Conservation (phyloP, 1,284 basidiomycete genomes). For the Boletus nobilissimus region DNA sequence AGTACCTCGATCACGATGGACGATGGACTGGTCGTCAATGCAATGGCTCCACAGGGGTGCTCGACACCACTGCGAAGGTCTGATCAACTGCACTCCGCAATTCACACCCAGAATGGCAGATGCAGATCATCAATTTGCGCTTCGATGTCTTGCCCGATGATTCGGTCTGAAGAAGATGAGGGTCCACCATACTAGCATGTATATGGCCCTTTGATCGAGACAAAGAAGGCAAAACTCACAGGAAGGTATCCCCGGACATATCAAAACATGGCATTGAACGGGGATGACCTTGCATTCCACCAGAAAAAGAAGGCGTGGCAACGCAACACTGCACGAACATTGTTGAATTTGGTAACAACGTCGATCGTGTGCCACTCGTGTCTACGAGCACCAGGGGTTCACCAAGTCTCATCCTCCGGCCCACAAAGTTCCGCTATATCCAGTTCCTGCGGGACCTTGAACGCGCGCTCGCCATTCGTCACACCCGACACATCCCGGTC, state of each 20-base stretch:
- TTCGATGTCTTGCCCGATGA: not conserved
- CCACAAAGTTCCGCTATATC: slow-evolving; percentile 60
- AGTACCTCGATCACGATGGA: no score
- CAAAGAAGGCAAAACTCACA: no score
- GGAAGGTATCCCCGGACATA: no score
- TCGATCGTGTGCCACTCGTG: not conserved
- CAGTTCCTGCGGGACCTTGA: slow-evolving; percentile 51
- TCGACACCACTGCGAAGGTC: no score
- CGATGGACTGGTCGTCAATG: no score
- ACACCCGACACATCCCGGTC: slow-evolving; percentile 47
- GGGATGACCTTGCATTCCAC: not conserved
- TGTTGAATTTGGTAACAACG: not conserved
- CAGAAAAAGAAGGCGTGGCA: not conserved
- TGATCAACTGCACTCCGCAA: no score
- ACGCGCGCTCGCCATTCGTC: slow-evolving; percentile 50
- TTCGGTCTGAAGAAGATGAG: not conserved
- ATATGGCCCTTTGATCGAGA: not conserved
- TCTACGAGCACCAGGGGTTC: slow-evolving; percentile 1
- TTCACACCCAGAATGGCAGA: no score
- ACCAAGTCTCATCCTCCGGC: slow-evolving; percentile 54
- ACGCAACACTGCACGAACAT: not conserved
- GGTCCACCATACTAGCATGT: not conserved
- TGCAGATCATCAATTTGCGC: not conserved
- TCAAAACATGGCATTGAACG: no score
- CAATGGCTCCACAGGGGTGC: no score